Conservation (phyloP, 2,329 filamentous ascomycete genomes). For the Ceratocystis ficicola region DNA sequence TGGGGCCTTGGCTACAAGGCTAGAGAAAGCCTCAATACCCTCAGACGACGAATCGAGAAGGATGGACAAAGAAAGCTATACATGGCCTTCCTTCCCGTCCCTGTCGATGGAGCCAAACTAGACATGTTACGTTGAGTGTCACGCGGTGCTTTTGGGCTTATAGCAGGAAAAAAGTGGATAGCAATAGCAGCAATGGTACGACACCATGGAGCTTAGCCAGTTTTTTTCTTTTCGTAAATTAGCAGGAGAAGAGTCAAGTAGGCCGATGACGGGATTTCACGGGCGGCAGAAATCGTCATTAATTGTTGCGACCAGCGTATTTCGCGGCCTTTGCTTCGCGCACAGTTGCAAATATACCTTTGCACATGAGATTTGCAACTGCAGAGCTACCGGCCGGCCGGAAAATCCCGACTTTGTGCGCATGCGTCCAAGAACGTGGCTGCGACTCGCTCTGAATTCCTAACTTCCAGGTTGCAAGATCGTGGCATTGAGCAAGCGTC, state of each 20-base stretch:
- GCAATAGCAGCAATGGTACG: background rate
- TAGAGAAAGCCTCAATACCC: no score
- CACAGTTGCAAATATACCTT: background rate
- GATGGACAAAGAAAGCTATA: background rate
- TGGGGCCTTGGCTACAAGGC: no score
- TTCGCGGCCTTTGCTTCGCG: background rate
- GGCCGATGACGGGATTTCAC: no score
- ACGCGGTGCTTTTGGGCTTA: background rate
- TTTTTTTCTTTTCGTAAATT: no score
- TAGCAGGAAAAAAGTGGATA: background rate
- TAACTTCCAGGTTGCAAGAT: background rate
- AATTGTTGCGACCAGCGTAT: no score
- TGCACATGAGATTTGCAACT: background rate
- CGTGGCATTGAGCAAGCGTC: background rate
- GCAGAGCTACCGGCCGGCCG: background rate
- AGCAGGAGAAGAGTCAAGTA: no score
- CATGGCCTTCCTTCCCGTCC: background rate
- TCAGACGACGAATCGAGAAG: background rate
- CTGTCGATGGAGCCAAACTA: background rate
- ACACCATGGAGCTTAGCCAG: background rate
- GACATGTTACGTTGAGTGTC: background rate
- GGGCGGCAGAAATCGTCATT: no score
- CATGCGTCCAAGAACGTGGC: background rate
- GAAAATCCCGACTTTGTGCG: background rate
- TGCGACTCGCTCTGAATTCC: background rate